phyloP scores from a whole-genome alignment of 2,329 filamentous ascomycete genomes.

The Huntiella omanensis region DNA sequence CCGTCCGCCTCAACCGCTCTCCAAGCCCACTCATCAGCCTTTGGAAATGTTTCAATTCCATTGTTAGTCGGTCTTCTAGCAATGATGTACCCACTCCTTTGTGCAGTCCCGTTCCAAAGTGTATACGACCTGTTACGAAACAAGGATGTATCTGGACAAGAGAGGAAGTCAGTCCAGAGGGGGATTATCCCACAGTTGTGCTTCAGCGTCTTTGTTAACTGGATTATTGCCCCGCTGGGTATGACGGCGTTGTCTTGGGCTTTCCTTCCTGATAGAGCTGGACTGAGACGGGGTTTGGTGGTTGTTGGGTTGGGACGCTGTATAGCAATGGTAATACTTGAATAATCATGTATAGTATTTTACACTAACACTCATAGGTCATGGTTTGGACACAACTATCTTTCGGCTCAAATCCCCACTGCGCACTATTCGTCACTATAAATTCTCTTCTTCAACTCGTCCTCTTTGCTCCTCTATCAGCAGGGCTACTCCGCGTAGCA shows the following conservation, averaged over 20 bases:
- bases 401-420: slow-evolving; percentile 63
- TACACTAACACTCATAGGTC: slow-evolving; percentile 17
- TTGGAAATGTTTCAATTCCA: slow-evolving; percentile 49
- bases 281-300: slow-evolving; percentile 48
- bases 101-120: slow-evolving; percentile 58
- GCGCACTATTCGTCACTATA: slow-evolving; percentile 58
- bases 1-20: slow-evolving; percentile 39
- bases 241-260: slow-evolving; percentile 63
- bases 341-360: neutral
- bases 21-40: slow-evolving; percentile 36
- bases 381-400: slow-evolving; percentile 54
- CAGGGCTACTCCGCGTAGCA: slow-evolving; percentile 43
- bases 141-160: neutral
- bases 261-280: slow-evolving; percentile 39
- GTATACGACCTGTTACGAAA: neutral
- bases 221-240: slow-evolving; percentile 63
- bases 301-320: slow-evolving; percentile 71
- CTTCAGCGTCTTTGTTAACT: slow-evolving; percentile 63
- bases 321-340: slow-evolving; percentile 56
- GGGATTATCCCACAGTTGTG: slow-evolving; percentile 58
- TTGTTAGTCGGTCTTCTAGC: slow-evolving; percentile 68
- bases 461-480: slow-evolving; percentile 48
- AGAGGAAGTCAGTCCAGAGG: slow-evolving; percentile 19
- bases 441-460: slow-evolving; percentile 61
- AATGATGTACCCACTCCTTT: slow-evolving; percentile 91